These are phyloP conservation scores for Inonotus hispidus DNA, from an alignment of 1,284 basidiomycete genomes.

Conservation along the genomic window DNA sequence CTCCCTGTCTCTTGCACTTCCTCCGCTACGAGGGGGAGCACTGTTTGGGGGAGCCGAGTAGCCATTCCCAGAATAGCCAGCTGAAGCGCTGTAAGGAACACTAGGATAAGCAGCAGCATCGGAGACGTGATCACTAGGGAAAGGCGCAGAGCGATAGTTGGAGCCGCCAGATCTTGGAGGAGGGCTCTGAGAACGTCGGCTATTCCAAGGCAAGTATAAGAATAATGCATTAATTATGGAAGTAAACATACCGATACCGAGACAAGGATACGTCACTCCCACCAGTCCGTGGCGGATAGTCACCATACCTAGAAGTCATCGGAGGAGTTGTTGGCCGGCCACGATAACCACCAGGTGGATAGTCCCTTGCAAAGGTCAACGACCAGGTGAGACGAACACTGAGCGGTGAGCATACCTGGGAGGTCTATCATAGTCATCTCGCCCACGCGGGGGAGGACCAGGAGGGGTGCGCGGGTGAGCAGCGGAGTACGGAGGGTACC, in stretches of 20 bases:
- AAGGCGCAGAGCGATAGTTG: slow-evolving; percentile 29
- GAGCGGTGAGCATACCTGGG: slow-evolving; percentile 37
- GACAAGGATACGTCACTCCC: slow-evolving; percentile 33
- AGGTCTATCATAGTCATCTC: slow-evolving; percentile 30
- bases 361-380: slow-evolving; percentile 34
- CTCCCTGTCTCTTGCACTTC: slow-evolving; percentile 55
- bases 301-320: slow-evolving; percentile 43
- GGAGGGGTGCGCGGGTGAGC: slow-evolving; percentile 39
- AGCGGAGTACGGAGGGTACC: slow-evolving; percentile 37
- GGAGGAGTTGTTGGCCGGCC: slow-evolving; percentile 52
- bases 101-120: slow-evolving; percentile 46
- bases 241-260: slow-evolving; percentile 48
- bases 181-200: slow-evolving; percentile 71
- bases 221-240: slow-evolving; percentile 11
- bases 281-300: slow-evolving; percentile 47
- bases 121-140: slow-evolving; percentile 36
- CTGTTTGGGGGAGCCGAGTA: slow-evolving; percentile 39
- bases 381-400: background rate
- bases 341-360: slow-evolving; percentile 42
- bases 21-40: slow-evolving; percentile 33
- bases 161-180: slow-evolving; percentile 34
- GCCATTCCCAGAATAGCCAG: slow-evolving; percentile 37
- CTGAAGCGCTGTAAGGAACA: slow-evolving; percentile 28
- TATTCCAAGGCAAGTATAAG: slow-evolving; percentile 25
- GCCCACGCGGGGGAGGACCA: slow-evolving; percentile 22